Conservation (phyloP, 116 monocot species). For the Papilionanthe hybrid region DNA sequence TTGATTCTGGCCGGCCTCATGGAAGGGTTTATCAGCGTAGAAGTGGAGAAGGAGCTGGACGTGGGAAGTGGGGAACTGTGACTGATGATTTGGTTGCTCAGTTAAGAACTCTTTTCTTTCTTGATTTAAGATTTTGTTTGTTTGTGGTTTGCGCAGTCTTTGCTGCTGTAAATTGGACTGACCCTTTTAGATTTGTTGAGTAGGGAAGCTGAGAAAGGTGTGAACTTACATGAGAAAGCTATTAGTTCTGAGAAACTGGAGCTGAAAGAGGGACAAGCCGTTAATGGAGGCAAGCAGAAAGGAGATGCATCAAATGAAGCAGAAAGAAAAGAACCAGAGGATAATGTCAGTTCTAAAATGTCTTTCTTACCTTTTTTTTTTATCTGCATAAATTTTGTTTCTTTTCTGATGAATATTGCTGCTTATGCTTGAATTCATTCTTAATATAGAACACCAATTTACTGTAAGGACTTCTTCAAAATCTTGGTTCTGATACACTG, state of each 20-base stretch:
- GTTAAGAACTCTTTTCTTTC: slow-evolving; percentile 21
- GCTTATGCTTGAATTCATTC: too few relatives aligned
- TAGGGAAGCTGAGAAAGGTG: slow-evolving; percentile 30
- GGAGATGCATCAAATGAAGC: slow-evolving; percentile 20
- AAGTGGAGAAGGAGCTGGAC: slow-evolving; percentile 78
- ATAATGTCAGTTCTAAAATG: slow-evolving; percentile 24
- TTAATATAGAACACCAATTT: too few relatives aligned
- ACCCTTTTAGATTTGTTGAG: background rate
- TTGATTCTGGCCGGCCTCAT: background rate
- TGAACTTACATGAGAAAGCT: background rate
- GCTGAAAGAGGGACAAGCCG: slow-evolving; percentile 12
- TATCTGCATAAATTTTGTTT: background rate
- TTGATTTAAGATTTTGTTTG: background rate
- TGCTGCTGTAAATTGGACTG: background rate
- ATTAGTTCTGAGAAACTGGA: slow-evolving; percentile 1
- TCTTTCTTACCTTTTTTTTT: background rate
- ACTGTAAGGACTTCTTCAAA: too few relatives aligned
- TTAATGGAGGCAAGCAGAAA: slow-evolving; percentile 23
- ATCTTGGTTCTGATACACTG: too few relatives aligned
- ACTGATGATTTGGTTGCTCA: slow-evolving; percentile 45
- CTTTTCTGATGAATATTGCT: background rate
- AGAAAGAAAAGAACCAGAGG: slow-evolving; percentile 35
- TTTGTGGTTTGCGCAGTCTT: background rate
- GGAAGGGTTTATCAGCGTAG: slow-evolving; percentile 15
- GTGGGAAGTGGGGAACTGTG: slow-evolving; percentile 79